Evolutionary conservation across 139 green algal species (phyloP), one percentile per base, ranked within the genome.

Genomic region (Micractinium conductrix): DNA sequence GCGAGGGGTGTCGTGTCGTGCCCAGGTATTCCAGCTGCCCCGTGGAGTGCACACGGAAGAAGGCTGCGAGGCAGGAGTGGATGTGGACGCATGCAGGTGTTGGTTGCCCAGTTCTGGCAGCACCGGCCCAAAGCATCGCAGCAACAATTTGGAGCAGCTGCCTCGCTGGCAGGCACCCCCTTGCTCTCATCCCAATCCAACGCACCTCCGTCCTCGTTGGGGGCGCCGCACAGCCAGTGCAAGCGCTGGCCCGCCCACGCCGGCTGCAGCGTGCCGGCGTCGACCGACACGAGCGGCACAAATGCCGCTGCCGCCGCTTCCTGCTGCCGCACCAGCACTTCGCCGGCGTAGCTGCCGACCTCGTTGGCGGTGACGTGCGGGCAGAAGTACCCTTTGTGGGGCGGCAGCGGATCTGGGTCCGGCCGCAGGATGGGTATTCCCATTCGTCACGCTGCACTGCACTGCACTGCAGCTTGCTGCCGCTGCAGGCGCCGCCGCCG

Each of bases 11-110:
- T 16, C 28, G 28, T 4, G 33, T 16, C 12, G 65, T 72, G 5
- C 65, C 65, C 33, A 72, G 65, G 35, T 72, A 72, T 33, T 72
- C 65, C 12, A 72, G 65, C 65, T 72, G 65, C 65, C 65, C 65
- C 14, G 33, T 30, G n/a, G 65, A 72, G 65, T 44, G 65, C 65
- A 72, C 33, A 12, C 65, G 65, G 65, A 72, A 72, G 65, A 72
- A 72, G 65, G 65, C 65, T 72, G 65, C 65, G n/a, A 44, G 65
- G 33, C 53, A 62, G 12, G 48, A 10, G 14, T 14, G 14, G 48
- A 58, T 58, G 48, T 58, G 48, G n/a, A 58, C 12, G 53, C 19
- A 21, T 62, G 53, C 48, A 58, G 12, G 14, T 19, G 53, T 19
- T 28, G 8, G 53, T 14, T 62, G 53, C 5, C 53, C n/a, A n/a